Evolutionary conservation across 768 basidiomycete species (phyloP), one percentile per base, ranked within the genome.

Genomic region (Russula lepida): DNA sequence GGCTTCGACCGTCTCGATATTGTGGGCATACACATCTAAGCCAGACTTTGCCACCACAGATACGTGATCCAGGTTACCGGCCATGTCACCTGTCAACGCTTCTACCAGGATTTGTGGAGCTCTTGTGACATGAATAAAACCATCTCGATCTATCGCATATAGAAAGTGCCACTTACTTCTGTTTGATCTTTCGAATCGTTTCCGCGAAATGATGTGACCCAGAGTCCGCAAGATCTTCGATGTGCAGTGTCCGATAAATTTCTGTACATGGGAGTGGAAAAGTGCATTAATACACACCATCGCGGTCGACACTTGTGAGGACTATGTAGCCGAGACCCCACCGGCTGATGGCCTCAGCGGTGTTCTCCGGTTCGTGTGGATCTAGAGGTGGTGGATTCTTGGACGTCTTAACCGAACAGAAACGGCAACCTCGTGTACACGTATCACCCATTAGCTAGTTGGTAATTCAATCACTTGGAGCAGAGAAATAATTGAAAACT

Each of bases 261-360:
- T 5, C 23, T n/a, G 32, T 28, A 13, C 0, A 64, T 19, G 33
- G 8, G 58, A 56, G 12, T 60, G 50, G 25, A 43, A 46, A 35
- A 30, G 44, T 15, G 48, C 17, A 61, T 54, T 11, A 41, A 23
- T 23, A 70, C 84, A 65, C 69, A 94, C 95, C 95, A 74, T 99
- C 97, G 63, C 97, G 83, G 71, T 99, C 94, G 11, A 99, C 97
- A 68, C 85, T 95, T 0, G 97, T 99, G 63, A 99, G 74, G 2
- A 99, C 97, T 60, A 99, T 95, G 72, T 99, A 99, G 1, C 97
- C 97, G 56, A 99, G 75, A 4, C 95, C 95, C 97, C 97, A 99
- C 55, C 95, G 84, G 68, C 89, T 90, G 64, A 99, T 95, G 43
- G 97, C 97, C 75, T 98, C 95, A 0, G 97, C 95, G 2, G 97